Conservation (phyloP, 768 basidiomycete genomes). For the Hericium erinaceus region DNA sequence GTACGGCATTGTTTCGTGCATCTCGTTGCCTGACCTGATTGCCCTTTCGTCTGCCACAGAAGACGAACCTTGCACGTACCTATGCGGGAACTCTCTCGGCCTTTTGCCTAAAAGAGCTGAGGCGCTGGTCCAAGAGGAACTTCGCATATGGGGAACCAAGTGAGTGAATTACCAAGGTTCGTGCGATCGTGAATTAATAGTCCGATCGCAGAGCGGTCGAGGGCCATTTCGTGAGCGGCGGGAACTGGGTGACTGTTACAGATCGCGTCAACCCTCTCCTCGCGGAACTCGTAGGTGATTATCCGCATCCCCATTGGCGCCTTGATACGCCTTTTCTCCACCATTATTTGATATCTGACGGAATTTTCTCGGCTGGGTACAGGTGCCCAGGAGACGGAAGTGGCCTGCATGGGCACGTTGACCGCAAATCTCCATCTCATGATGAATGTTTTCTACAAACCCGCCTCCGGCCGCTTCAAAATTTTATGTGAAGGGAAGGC, state of each 20-base stretch:
- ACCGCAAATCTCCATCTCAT: conserved; percentile 94
- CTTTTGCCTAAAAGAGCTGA: conserved; percentile 67
- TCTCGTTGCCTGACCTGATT: not conserved
- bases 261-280: conserved; percentile 65
- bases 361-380: conserved; percentile 16
- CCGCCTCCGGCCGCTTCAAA: conserved; percentile 77
- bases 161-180: conserved; percentile 21
- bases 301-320: not conserved
- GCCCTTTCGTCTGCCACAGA: conserved; percentile 15
- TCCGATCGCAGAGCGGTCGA: conserved; percentile 55
- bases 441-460: conserved; percentile 91
- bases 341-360: not conserved
- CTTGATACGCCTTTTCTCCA: not conserved
- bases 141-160: conserved; percentile 75
- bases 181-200: no score
- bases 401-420: conserved; percentile 91
- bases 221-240: conserved; percentile 75
- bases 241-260: conserved; percentile 77
- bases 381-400: conserved; percentile 86
- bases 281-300: conserved; percentile 75
- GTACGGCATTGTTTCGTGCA: not conserved
- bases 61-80: conserved; percentile 62
- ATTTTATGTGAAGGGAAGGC: conserved; percentile 91
- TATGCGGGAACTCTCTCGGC: conserved; percentile 95
- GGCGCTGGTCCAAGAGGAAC: conserved; percentile 69